Conservation (phyloP, 805 yeast species). For the Groenewaldozyma salmanticensis region DNA sequence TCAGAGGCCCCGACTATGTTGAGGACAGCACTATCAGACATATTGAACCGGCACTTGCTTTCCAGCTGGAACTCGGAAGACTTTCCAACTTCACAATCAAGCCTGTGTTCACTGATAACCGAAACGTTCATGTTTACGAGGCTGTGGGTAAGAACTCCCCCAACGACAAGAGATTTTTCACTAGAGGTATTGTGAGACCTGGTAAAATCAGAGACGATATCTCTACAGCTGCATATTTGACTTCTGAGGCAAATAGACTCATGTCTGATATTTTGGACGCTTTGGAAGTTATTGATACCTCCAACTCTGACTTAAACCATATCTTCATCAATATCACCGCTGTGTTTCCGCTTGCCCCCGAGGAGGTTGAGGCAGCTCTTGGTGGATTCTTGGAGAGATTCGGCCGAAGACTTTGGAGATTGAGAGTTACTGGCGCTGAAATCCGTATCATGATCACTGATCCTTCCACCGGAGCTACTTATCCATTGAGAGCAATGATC, state of each 20-base stretch:
- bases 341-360: conserved; percentile 86
- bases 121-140: conserved; percentile 95
- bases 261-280: conserved; percentile 95
- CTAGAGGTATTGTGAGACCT: conserved; percentile 94
- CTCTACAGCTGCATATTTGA: conserved; percentile 84
- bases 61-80: conserved; percentile 91
- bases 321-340: conserved; percentile 96
- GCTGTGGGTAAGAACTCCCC: conserved; percentile 91
- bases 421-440: conserved; percentile 95
- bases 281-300: conserved; percentile 85
- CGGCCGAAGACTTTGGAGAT: conserved; percentile 93
- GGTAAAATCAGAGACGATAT: conserved; percentile 91
- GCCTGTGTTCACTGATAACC: conserved; percentile 91
- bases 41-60: conserved; percentile 96
- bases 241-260: conserved; percentile 91
- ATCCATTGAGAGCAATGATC: conserved; percentile 94
- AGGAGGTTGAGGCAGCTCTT: conserved; percentile 94
- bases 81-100: conserved; percentile 89
- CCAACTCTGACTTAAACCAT: conserved; percentile 93
- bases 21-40: conserved; percentile 96
- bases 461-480: conserved; percentile 79
- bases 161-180: conserved; percentile 89
- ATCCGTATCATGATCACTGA: conserved; percentile 93
- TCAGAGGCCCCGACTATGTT: conserved; percentile 72
- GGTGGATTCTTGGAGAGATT: conserved; percentile 97